A percentile compares a stretch with the other conserved stretches of the same genome.
phyloP scores from a whole-genome alignment of 305 asterid genomes.

The Fraxinus angustifolia region DNA sequence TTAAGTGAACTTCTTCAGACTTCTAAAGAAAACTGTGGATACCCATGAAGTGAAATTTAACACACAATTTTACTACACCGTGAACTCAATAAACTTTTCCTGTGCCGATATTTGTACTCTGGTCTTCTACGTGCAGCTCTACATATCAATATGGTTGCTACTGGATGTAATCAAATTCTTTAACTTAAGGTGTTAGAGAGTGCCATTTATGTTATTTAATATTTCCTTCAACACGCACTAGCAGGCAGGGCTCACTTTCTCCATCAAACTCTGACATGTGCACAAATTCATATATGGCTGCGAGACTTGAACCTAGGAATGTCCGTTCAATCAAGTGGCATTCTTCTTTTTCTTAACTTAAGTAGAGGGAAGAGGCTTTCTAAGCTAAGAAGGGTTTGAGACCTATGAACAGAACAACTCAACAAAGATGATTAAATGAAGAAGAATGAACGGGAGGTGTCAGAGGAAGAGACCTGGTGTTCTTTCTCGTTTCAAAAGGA shows the following conservation, averaged over 20 bases:
- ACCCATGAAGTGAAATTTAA: conserved; percentile 1
- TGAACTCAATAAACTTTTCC: background rate
- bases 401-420: no score
- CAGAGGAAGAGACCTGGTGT: no score
- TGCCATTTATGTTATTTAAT: background rate
- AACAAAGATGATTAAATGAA: no score
- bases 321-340: no score
- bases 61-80: conserved; percentile 4
- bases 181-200: background rate
- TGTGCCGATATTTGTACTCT: background rate
- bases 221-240: background rate
- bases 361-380: no score
- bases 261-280: no score
- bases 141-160: conserved; percentile 3
- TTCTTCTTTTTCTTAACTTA: no score
- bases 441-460: no score
- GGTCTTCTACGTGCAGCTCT: background rate
- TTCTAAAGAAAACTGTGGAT: background rate
- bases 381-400: no score
- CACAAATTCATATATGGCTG: no score
- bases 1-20: background rate
- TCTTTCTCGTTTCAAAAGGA: background rate
- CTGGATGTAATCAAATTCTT: background rate
- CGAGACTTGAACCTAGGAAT: no score
- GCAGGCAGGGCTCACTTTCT: background rate